Conservation (phyloP, 2,329 filamentous ascomycete genomes). For the Fusarium anguioides region DNA sequence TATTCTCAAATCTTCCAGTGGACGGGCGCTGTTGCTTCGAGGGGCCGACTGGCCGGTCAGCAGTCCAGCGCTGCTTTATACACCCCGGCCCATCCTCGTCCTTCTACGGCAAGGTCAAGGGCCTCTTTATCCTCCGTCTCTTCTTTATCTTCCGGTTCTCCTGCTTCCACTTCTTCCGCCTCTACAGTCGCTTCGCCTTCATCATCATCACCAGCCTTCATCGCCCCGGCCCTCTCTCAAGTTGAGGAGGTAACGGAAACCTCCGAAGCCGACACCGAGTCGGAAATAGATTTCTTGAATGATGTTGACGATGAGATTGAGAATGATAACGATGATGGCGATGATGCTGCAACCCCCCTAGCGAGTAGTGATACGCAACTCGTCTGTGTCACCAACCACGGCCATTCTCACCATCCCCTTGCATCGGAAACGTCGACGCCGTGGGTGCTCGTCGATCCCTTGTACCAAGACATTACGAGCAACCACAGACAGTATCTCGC, state of each 20-base stretch:
- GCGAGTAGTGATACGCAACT: conserved; percentile 45
- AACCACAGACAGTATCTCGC: conserved; percentile 54
- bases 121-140: conserved; percentile 31
- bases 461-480: conserved; percentile 66
- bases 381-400: conserved; percentile 39
- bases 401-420: conserved; percentile 30
- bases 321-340: conserved; percentile 2
- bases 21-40: conserved; percentile 60
- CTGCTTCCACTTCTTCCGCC: conserved; percentile 21
- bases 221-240: conserved; percentile 27
- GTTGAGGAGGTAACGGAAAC: conserved; percentile 29
- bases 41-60: conserved; percentile 56
- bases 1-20: conserved; percentile 65
- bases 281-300: conserved; percentile 20
- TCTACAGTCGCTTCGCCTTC: conserved; percentile 34
- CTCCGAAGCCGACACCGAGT: conserved; percentile 30
- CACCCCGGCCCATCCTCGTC: conserved; percentile 13
- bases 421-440: conserved; percentile 45
- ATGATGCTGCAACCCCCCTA: conserved; percentile 30
- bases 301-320: not conserved
- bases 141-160: conserved; percentile 35
- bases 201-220: conserved; percentile 31
- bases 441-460: conserved; percentile 56
- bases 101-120: conserved; percentile 30
- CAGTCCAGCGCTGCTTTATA: conserved; percentile 51